Percentiles rank a stretch among this genome's conserved stretches.
These are phyloP conservation scores for Melocanna baccifera DNA, from an alignment of 176 grass and related monocot species.

Conservation along the genomic window DNA sequence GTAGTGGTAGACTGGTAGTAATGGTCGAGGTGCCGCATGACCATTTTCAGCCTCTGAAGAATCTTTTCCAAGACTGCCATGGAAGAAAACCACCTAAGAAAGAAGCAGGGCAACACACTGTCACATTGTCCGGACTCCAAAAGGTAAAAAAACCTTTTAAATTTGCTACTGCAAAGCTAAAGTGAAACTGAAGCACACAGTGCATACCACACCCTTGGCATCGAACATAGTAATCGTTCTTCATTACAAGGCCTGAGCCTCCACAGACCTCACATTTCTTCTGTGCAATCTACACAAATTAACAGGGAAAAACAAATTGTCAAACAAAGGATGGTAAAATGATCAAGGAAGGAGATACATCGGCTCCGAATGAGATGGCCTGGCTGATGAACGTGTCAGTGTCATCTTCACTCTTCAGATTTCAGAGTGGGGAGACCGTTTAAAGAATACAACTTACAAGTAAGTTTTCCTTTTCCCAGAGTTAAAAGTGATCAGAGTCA, in stretches of 20 bases:
- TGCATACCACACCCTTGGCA: constrained; percentile 81
- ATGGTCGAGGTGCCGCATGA: background rate
- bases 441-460: background rate
- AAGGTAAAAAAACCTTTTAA: background rate
- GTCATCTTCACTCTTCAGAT: background rate
- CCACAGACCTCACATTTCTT: constrained; percentile 74
- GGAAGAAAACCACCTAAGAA: constrained; percentile 88
- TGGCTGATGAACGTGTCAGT: background rate
- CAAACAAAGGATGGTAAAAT: background rate
- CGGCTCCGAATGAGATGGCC: background rate
- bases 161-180: background rate
- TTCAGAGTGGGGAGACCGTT: background rate
- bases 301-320: background rate
- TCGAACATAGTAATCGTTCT: constrained; percentile 52
- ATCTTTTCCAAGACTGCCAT: constrained; percentile 92
- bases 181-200: background rate
- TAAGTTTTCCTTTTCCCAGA: background rate
- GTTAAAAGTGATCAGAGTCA: background rate
- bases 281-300: constrained; percentile 49
- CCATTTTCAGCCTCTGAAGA: constrained; percentile 64
- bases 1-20: background rate
- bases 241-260: constrained; percentile 73
- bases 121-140: background rate
- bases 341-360: background rate
- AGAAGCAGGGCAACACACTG: background rate